Base-by-base conservation (phyloP, 768 basidiomycete species). In the Tylopilus plumbeoviolaceoides region DNA sequence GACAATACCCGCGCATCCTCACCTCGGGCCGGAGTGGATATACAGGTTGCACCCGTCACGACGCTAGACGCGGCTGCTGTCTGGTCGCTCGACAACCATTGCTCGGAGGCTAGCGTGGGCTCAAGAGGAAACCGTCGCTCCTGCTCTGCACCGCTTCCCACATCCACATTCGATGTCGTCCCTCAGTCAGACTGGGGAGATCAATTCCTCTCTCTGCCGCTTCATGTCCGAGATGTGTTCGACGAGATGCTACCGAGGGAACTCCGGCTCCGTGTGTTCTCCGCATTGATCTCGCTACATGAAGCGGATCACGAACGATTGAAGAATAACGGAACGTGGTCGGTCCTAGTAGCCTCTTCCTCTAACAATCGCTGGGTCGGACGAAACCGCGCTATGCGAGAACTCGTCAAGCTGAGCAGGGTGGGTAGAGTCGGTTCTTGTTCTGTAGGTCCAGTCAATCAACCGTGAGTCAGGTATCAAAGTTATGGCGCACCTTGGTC, bases 381-480 rank as follows among this genome's bases (percentile, higher is more conserved):
- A 7, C 75, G 77, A 54, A 82, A 87, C 48, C 82, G 77, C 58
- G 93, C 88, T 2, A 65, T 88, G 47, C 73, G 87, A 57, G 91
- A 94, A 67, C 73, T 95, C 40, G 77, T 94, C 61, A 88, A 80
- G 68, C 62, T 94, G 50, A 84, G 84, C 66, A 78, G 89, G 75
- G 92, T 95, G 70, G 71, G 83, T 74, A 55, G 53, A 58, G 9
- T 55, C 38, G 43, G 46, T 49, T 64, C 35, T 45, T 57, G 31
- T 56, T 42, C 48, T 41, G n/a, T 49, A 30, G 15, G 9, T 41
- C 45, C 38, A 44, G 43, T 65, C n/a, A 57, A 59, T 50, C 51
- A 54, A 58, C 42, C 42, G 11, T 56, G 57, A 55, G 35, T 60
- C 56, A 92, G 89, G 87, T 91, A 11, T 93, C 87, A 27, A 87